phyloP scores from a whole-genome alignment of 2,329 filamentous ascomycete species.

The Arthrobotrys musiformis region DNA sequence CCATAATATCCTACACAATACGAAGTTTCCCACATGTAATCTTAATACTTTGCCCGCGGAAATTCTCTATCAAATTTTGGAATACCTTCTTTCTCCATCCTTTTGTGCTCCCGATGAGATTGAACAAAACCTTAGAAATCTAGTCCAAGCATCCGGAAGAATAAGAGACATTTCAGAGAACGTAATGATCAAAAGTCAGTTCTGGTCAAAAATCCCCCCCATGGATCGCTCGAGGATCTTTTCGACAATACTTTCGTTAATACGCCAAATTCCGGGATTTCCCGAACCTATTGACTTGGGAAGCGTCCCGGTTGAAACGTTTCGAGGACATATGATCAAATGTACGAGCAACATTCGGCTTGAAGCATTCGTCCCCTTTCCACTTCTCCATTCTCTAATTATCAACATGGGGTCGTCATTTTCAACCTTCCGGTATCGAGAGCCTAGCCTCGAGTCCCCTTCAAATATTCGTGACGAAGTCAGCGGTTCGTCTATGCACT shows the following conservation, averaged over 20 bases:
- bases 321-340: neutral
- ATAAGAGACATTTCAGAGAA: neutral
- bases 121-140: neutral
- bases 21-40: too few species aligned
- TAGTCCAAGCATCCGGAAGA: neutral
- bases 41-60: neutral
- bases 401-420: neutral
- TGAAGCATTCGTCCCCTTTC: neutral
- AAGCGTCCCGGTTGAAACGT: neutral
- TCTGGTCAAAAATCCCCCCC: neutral
- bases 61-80: neutral
- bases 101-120: neutral
- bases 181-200: neutral
- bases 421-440: neutral
- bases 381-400: neutral
- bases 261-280: neutral
- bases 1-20: too few species aligned
- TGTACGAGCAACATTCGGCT: neutral
- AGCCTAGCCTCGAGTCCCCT: neutral
- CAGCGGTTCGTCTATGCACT: neutral
- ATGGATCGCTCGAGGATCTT: neutral
- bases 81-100: neutral
- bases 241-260: neutral
- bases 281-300: neutral
- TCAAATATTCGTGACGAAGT: neutral